Evolutionary conservation across 202 grass and related monocot species (phyloP).

Genomic region (Setaria italica): DNA sequence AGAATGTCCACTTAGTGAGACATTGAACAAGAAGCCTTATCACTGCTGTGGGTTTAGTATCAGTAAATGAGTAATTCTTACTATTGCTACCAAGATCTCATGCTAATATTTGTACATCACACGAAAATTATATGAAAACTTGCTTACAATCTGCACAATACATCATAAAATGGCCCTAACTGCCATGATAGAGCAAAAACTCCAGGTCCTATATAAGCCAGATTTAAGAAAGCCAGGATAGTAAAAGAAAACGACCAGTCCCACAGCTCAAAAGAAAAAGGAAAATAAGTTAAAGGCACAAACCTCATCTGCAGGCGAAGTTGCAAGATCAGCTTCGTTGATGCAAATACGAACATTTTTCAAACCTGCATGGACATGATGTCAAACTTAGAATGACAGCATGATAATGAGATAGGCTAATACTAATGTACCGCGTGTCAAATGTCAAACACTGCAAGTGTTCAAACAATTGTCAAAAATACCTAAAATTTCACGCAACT

Average conservation of each 20-base stretch:
- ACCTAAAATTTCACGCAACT: slow-evolving; percentile 94
- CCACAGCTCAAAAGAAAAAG: neutral
- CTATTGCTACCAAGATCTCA: slow-evolving; percentile 3
- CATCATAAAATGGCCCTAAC: slow-evolving; percentile 1
- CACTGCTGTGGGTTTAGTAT: neutral
- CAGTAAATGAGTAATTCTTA: slow-evolving; percentile 2
- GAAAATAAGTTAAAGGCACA: slow-evolving; percentile 15
- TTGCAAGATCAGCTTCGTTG: slow-evolving; percentile 60
- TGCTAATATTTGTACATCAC: neutral
- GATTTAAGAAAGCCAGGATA: neutral
- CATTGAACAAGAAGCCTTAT: slow-evolving; percentile 15
- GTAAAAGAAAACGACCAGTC: neutral
- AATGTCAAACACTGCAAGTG: slow-evolving; percentile 25
- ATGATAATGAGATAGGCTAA: slow-evolving; percentile 4
- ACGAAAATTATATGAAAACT: slow-evolving; percentile 2
- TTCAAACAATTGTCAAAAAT: slow-evolving; percentile 7
- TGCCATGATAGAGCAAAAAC: neutral
- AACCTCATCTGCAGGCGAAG: slow-evolving; percentile 75
- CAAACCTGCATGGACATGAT: slow-evolving; percentile 57
- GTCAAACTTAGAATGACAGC: slow-evolving; percentile 17
- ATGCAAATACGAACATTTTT: slow-evolving; percentile 75
- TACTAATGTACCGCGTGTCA: neutral
- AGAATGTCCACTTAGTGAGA: neutral
- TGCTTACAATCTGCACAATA: slow-evolving; percentile 10
- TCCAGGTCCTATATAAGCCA: neutral